phyloP scores from a whole-genome alignment of 2,329 filamentous ascomycete species.

The Periconia macrospinosa region DNA sequence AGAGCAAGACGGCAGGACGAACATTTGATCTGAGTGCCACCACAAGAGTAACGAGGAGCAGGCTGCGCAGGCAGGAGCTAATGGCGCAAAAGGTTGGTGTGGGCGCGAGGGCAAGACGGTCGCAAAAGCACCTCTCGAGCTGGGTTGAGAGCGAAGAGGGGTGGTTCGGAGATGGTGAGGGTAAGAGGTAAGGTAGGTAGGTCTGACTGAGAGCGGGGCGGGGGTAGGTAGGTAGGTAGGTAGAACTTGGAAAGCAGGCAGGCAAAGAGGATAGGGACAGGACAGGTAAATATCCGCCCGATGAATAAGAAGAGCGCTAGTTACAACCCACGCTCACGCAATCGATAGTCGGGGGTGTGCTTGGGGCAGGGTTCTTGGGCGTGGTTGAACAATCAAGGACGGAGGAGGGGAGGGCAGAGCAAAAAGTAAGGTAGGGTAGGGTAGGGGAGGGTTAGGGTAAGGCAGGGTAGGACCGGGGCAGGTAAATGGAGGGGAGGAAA shows the following conservation, averaged over 20 bases:
- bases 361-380: too few relatives aligned
- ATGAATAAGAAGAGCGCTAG: neutral
- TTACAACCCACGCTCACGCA: neutral
- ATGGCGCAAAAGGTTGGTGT: slow-evolving; percentile 26
- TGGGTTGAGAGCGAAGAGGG: neutral
- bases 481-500: slow-evolving; percentile 13
- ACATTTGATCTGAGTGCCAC: slow-evolving; percentile 41
- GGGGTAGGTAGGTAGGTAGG: neutral
- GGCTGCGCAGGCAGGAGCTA: slow-evolving; percentile 20
- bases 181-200: neutral
- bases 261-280: neutral
- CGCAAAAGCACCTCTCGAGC: neutral
- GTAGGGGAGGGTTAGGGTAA: slow-evolving; percentile 6
- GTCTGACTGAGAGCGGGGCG: neutral
- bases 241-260: neutral
- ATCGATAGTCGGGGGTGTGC: too few relatives aligned
- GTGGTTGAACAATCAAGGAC: too few relatives aligned
- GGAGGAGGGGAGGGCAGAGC: neutral
- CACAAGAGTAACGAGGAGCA: neutral
- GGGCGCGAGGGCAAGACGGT: slow-evolving; percentile 10
- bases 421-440: slow-evolving; percentile 6
- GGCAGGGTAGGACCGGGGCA: too few relatives aligned
- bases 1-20: slow-evolving; percentile 43
- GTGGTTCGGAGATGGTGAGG: neutral
- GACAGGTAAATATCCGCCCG: neutral